Percentiles rank a stretch among this genome's conserved stretches.
These are phyloP conservation scores for Saccharomycopsis synnaedendra DNA, from an alignment of 805 yeast species.

Conservation along the genomic window DNA sequence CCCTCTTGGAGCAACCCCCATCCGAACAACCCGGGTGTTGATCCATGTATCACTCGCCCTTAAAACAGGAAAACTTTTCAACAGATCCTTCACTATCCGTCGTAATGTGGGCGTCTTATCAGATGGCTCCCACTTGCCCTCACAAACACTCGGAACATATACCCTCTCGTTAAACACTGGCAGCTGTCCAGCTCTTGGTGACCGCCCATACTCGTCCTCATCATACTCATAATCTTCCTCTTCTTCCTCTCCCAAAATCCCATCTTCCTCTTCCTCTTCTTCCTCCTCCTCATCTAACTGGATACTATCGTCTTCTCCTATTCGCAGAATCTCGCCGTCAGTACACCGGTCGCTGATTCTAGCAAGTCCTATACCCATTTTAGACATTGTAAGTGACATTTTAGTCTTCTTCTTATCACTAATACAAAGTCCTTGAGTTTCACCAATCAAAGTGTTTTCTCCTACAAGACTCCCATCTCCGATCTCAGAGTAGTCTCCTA, in stretches of 20 bases:
- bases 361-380: too few species aligned
- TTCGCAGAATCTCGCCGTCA: too few species aligned
- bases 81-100: slow-evolving; percentile 14
- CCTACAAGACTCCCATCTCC: too few species aligned
- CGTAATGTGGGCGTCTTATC: slow-evolving; percentile 9
- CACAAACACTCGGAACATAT: slow-evolving; percentile 20
- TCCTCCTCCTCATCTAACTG: not conserved
- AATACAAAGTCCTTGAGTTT: too few species aligned
- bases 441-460: too few species aligned
- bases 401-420: too few species aligned
- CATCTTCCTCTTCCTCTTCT: not conserved
- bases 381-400: too few species aligned
- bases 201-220: slow-evolving; percentile 3
- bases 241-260: not conserved
- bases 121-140: slow-evolving; percentile 11
- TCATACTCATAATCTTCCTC: slow-evolving; percentile 22
- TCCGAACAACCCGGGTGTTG: slow-evolving; percentile 5
- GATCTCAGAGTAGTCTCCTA: too few species aligned
- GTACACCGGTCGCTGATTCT: too few species aligned
- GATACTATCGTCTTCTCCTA: too few species aligned
- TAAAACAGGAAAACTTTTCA: slow-evolving; percentile 15
- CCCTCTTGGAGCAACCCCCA: too few species aligned
- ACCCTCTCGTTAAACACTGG: slow-evolving; percentile 5
- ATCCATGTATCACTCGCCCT: slow-evolving; percentile 13
- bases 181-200: slow-evolving; percentile 18